Evolutionary conservation across 192 early-diverging fungal species (phyloP), one percentile per base, ranked within the genome.

Genomic region (Mortierella hygrophila): DNA sequence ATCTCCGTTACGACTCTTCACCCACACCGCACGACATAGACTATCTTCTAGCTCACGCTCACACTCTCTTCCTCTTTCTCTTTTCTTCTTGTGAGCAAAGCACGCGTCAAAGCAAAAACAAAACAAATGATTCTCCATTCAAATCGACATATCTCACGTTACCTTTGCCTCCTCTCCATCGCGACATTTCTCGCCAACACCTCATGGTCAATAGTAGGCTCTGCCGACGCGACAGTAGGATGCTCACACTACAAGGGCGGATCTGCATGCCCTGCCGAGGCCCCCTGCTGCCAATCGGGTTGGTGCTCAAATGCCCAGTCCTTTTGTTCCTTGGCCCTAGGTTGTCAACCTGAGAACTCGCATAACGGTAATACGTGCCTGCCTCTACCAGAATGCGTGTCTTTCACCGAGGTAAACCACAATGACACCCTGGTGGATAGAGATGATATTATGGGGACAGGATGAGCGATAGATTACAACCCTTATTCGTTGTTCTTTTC

Each of bases 231-330:
- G 41, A 37, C 80, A 26, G 65, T 35, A 63, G 83, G 83, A 72
- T 88, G 87, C 76, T 71, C 74, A 35, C 77, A 84, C 47, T 88
- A 88, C n/a, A 76, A 85, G 0, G 83, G 77, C 0, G 87, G 87
- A 9, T 68, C 82, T 13, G 86, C 75, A 18, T 90, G 89, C 68
- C 89, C 89, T 7, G 68, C 87, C 68, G 83, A 90, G n/a, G 87
- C 89, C n/a, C 89, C 87, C 15, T 90, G 89, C 42, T 90, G 89
- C 70, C 81, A 90, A 72, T 80, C 72, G 3, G 89, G 89, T 32
- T 89, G 83, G 83, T 89, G 88, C 21, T 82, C 88, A 26, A 87
- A 87, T 55, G 84, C 84, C 52, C 71, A 76, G 32, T 81, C 80
- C 9, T 89, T 86, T 68, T 89, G 88, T 49, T 60, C 84, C 21